phyloP scores from a whole-genome alignment of 2,329 filamentous ascomycete genomes.

The Fusarium humuli region DNA sequence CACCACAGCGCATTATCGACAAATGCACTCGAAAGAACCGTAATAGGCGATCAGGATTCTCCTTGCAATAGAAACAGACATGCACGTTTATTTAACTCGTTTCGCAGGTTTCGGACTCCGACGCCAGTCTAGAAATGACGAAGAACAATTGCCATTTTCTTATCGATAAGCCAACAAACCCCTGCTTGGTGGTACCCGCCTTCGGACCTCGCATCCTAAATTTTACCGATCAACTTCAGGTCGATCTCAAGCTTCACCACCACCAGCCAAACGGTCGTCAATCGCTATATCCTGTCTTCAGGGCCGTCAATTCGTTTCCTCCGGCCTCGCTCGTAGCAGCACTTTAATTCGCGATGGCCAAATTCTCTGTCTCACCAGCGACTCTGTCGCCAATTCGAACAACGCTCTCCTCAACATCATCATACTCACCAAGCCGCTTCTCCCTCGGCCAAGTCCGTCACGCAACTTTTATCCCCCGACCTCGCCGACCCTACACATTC shows the following conservation, averaged over 20 bases:
- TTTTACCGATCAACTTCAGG: constrained; percentile 45
- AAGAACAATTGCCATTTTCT: constrained; percentile 33
- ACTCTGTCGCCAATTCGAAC: constrained; percentile 48
- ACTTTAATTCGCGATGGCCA: constrained; percentile 45
- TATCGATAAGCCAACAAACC: constrained; percentile 45
- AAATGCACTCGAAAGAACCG: neutral
- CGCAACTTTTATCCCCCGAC: constrained; percentile 86
- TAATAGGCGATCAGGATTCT: neutral
- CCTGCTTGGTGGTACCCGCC: constrained; percentile 29
- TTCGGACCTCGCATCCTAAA: constrained; percentile 43
- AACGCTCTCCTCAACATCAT: constrained; percentile 45
- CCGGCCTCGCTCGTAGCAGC: constrained; percentile 5
- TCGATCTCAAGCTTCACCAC: constrained; percentile 24
- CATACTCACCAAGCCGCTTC: constrained; percentile 43
- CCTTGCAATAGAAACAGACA: neutral
- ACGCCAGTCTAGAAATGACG: constrained; percentile 33
- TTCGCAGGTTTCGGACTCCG: constrained; percentile 3
- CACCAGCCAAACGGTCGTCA: constrained; percentile 15
- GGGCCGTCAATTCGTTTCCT: constrained; percentile 26
- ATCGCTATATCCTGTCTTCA: constrained; percentile 21
- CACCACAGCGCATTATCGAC: constrained; percentile 36
- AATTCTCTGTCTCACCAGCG: constrained; percentile 44
- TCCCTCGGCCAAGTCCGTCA: constrained; percentile 73
- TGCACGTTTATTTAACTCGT: constrained; percentile 15
- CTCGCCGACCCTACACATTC: constrained; percentile 94